phyloP scores from a whole-genome alignment of 1,284 basidiomycete species.

The Inonotus obliquus region DNA sequence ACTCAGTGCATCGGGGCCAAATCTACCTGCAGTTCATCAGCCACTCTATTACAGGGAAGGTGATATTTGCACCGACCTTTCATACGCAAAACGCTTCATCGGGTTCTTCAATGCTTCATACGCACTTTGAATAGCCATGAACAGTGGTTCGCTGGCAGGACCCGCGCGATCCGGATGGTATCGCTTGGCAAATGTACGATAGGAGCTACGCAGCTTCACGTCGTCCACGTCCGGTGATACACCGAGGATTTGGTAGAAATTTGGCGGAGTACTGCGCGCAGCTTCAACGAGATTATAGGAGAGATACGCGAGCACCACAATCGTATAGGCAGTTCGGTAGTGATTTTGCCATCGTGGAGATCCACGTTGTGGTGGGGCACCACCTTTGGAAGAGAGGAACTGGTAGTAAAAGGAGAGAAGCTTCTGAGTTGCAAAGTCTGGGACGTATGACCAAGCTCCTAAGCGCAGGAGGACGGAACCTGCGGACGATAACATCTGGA shows the following conservation, averaged over 20 bases:
- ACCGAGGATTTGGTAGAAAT: slow-evolving; percentile 74
- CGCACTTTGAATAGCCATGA: slow-evolving; percentile 70
- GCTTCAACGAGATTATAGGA: slow-evolving; percentile 58
- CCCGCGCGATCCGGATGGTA: slow-evolving; percentile 82
- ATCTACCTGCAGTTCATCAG: slow-evolving; percentile 37
- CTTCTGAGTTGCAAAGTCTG: slow-evolving; percentile 36
- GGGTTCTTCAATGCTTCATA: slow-evolving; percentile 82
- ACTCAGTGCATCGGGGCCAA: slow-evolving; percentile 65
- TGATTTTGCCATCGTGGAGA: slow-evolving; percentile 45
- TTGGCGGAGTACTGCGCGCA: slow-evolving; percentile 50
- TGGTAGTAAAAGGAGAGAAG: slow-evolving; percentile 38
- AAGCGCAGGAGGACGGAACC: slow-evolving; percentile 30
- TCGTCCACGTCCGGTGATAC: slow-evolving; percentile 61
- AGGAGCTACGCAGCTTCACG: slow-evolving; percentile 62
- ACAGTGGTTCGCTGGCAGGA: slow-evolving; percentile 54
- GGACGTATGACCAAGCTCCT: slow-evolving; percentile 43
- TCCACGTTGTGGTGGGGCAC: slow-evolving; percentile 35
- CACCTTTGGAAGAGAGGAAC: slow-evolving; percentile 28
- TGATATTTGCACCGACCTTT: slow-evolving; percentile 46
- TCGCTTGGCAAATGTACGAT: slow-evolving; percentile 66
- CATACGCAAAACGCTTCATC: slow-evolving; percentile 79
- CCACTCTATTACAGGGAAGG: slow-evolving; percentile 1
- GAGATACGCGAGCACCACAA: slow-evolving; percentile 67
- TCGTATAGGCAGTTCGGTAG: slow-evolving; percentile 59
- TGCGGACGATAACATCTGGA: slow-evolving; percentile 21